phyloP scores from a whole-genome alignment of 768 basidiomycete genomes.

The Hygrophorus russula region DNA sequence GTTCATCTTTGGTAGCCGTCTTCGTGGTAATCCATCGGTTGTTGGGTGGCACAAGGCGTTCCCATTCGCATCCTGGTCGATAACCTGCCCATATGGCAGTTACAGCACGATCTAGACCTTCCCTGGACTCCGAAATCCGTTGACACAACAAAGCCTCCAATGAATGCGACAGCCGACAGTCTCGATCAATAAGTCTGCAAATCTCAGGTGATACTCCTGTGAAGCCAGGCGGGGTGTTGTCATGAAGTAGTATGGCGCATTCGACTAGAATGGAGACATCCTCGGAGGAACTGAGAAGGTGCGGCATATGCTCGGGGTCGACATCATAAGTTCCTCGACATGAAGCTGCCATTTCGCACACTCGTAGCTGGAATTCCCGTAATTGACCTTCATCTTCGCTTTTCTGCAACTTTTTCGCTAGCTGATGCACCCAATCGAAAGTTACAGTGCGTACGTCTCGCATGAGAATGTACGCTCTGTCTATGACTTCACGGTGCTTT shows the following conservation, averaged over 20 bases:
- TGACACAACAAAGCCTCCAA: slow-evolving; percentile 11
- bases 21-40: slow-evolving; percentile 18
- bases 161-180: slow-evolving; percentile 17
- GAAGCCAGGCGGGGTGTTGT: slow-evolving; percentile 11
- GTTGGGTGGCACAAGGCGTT: slow-evolving; percentile 8
- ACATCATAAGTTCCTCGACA: slow-evolving; percentile 31
- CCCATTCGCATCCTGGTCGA: slow-evolving; percentile 13
- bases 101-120: slow-evolving; percentile 8
- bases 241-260: slow-evolving; percentile 16
- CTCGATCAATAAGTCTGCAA: slow-evolving; percentile 15
- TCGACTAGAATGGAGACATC: slow-evolving; percentile 8
- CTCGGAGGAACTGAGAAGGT: background rate
- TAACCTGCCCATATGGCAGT: slow-evolving; percentile 11
- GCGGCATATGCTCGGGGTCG: slow-evolving; percentile 10
- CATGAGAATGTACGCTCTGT: slow-evolving; percentile 16
- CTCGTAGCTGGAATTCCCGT: slow-evolving; percentile 12
- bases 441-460: slow-evolving; percentile 19
- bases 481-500: slow-evolving; percentile 6
- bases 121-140: background rate
- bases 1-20: slow-evolving; percentile 9
- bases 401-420: slow-evolving; percentile 15
- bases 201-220: background rate
- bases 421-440: slow-evolving; percentile 25
- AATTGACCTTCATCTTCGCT: slow-evolving; percentile 8
- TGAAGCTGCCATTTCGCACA: slow-evolving; percentile 25